Evolutionary conservation across 2,329 filamentous ascomycete genomes (phyloP).

Genomic region (Emergomyces pasteurianus): DNA sequence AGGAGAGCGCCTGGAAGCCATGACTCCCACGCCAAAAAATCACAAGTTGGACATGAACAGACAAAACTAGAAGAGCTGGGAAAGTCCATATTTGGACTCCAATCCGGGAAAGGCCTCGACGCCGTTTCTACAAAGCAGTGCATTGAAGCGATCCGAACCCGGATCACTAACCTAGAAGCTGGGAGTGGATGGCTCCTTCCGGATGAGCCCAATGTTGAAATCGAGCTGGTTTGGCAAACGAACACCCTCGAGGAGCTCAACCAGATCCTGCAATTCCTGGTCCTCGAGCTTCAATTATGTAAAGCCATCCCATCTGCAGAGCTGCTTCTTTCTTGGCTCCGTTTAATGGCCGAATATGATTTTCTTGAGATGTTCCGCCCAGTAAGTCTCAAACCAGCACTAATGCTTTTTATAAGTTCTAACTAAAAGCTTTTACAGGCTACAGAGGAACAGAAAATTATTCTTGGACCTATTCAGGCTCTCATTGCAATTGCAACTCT

Average conservation of each 20-base stretch:
- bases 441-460: constrained; percentile 27
- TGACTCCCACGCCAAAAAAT: constrained; percentile 2
- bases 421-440: constrained; percentile 20
- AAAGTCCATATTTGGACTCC: constrained; percentile 19
- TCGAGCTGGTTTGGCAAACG: constrained; percentile 51
- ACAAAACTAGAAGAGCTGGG: constrained; percentile 19
- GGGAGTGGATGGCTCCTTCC: constrained; percentile 36
- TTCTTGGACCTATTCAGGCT: constrained; percentile 50
- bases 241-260: constrained; percentile 57
- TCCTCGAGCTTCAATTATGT: constrained; percentile 54
- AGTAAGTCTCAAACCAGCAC: constrained; percentile 32
- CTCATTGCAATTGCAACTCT: constrained; percentile 60
- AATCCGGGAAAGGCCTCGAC: constrained; percentile 14
- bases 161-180: constrained; percentile 22
- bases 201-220: constrained; percentile 38
- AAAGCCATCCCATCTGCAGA: constrained; percentile 46
- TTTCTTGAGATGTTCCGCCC: constrained; percentile 57
- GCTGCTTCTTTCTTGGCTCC: constrained; percentile 59
- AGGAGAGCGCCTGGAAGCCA: constrained; percentile 12
- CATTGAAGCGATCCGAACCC: constrained; percentile 23
- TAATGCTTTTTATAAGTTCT: constrained; percentile 7
- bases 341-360: constrained; percentile 52
- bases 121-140: constrained; percentile 20
- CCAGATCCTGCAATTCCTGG: constrained; percentile 61
- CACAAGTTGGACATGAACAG: constrained; percentile 4